These are phyloP conservation scores for Cutaneotrichosporon arboriforme DNA, from an alignment of 1,284 basidiomycete genomes.

Conservation along the genomic window DNA sequence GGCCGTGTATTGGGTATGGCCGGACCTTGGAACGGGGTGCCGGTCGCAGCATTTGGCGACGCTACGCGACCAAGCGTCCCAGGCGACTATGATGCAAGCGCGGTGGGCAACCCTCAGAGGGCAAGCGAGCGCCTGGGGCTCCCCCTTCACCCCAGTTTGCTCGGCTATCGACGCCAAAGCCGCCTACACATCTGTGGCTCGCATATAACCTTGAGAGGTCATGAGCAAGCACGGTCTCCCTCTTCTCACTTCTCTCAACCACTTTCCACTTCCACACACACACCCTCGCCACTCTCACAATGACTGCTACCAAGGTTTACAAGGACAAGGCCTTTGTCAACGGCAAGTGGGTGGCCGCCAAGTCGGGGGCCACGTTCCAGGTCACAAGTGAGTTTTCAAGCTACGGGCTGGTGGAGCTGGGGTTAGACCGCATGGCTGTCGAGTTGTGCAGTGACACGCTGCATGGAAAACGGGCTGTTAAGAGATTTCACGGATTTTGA, in stretches of 20 bases:
- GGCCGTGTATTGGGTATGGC: too few species aligned
- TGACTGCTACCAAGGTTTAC: constrained; percentile 13
- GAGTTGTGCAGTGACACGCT: too few species aligned
- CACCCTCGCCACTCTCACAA: neutral
- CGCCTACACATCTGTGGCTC: neutral
- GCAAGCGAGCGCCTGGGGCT: neutral
- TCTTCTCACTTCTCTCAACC: neutral
- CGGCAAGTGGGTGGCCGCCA: constrained; percentile 74
- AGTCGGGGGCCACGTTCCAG: constrained; percentile 59
- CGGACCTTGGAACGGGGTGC: too few species aligned
- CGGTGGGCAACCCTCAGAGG: neutral
- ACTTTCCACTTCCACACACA: neutral
- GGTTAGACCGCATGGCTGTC: too few species aligned
- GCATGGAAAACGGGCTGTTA: too few species aligned
- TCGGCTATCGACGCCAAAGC: constrained; percentile 11
- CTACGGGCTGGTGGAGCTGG: too few species aligned
- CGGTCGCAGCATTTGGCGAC: too few species aligned
- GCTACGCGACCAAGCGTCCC: too few species aligned
- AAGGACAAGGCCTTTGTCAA: constrained; percentile 60
- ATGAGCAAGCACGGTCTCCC: neutral
- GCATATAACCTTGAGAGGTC: neutral
- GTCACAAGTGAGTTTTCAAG: constrained; percentile 63
- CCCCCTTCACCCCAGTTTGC: neutral
- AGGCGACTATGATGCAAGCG: too few species aligned
- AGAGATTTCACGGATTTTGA: too few species aligned